Base-by-base conservation (phyloP, 2,329 filamentous ascomycete genomes). In the Mycosphaerella arachidis region DNA sequence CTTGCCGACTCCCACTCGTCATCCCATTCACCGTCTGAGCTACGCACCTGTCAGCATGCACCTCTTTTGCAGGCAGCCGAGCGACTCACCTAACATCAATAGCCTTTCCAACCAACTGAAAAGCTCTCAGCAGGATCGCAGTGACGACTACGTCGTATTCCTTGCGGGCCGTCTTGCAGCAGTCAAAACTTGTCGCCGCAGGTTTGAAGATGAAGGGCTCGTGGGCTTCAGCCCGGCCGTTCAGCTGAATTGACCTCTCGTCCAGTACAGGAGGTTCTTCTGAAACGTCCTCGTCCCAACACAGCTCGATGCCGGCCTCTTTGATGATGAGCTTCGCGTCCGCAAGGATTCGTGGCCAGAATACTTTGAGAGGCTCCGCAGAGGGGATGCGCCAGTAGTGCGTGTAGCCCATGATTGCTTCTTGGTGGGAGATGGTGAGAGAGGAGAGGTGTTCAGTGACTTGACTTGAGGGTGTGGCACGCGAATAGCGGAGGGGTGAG, bases 141-240 rank as follows among this genome's bases (percentile, higher is more conserved):
- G 55, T 12, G 4, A 52, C 55, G 18, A 57, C 55, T 20, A 51
- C 8, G 35, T 57, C 55, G 29, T 57, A 57, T n/a, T 12, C 12
- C 55, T 52, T 57, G n/a, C 30, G 16, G 30, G 31, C 45, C 12
- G 55, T 57, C 46, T 57, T 57, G 46, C 55, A 57, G n/a, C 35
- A 57, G 12, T 16, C 4, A 18, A 52, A 51, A 4, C 24, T 43
- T 7, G 43, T 46, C 43, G 43, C 43, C 6, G 6, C 43, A 46
- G 43, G 20, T 16, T 6, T 46, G 16, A 46, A 6, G 13, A 46
- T 46, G 43, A 46, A 46, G 43, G 43, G 6, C 43, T 46, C 13
- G 20, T 46, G 43, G 20, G 43, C 6, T 6, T n/a, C 16, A 6
- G 6, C 13, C 6, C 43, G 43, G 6, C 43, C 16, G 6, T 46